These are phyloP conservation scores for Nakazawaea peltata DNA, from an alignment of 805 yeast species.

Conservation along the genomic window DNA sequence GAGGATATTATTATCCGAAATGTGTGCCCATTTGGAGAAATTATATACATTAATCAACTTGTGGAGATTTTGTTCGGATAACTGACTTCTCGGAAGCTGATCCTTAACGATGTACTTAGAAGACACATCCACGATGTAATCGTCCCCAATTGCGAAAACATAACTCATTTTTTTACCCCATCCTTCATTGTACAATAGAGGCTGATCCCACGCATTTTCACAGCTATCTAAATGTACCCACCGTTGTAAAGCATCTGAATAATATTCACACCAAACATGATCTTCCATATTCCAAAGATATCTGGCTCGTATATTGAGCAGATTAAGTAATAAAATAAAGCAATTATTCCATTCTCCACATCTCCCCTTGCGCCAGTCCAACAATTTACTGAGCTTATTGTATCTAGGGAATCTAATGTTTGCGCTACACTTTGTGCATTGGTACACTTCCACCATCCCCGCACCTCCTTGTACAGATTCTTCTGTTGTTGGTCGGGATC, in stretches of 20 bases:
- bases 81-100: constrained; percentile 36
- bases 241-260: constrained; percentile 44
- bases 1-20: constrained; percentile 28
- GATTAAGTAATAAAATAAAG: constrained; percentile 59
- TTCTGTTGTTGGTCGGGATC: constrained; percentile 31
- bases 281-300: constrained; percentile 88
- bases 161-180: constrained; percentile 96
- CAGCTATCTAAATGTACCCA: constrained; percentile 93
- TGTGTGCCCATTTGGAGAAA: constrained; percentile 19
- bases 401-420: constrained; percentile 66
- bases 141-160: constrained; percentile 58
- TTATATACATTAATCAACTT: constrained; percentile 30
- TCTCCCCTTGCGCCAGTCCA: constrained; percentile 63
- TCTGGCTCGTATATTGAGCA: constrained; percentile 58
- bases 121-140: constrained; percentile 64
- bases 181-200: constrained; percentile 65
- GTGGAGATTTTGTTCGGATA: constrained; percentile 31
- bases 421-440: constrained; percentile 43
- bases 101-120: constrained; percentile 49
- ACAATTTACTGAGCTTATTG: constrained; percentile 53
- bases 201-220: constrained; percentile 80
- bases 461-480: constrained; percentile 45
- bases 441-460: constrained; percentile 52
- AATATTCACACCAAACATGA: constrained; percentile 95
- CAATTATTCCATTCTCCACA: constrained; percentile 97